phyloP scores from a whole-genome alignment of 768 basidiomycete genomes.

The Mycena olivaceomarginata region DNA sequence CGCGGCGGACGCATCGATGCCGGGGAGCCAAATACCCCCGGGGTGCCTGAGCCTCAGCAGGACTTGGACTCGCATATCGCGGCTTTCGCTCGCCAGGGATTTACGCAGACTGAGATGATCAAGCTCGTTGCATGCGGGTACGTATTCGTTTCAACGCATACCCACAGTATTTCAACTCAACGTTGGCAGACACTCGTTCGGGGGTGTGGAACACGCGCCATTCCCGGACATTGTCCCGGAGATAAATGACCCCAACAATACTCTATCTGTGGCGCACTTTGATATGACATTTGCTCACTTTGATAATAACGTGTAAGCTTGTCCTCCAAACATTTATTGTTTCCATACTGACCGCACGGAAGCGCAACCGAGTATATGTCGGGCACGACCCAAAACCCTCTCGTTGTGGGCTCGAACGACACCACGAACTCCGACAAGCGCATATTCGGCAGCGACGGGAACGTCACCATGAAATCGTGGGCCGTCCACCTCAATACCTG shows the following conservation, averaged over 20 bases:
- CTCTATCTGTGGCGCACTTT: constrained; percentile 18
- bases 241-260: constrained; percentile 20
- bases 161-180: no score
- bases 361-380: constrained; percentile 61
- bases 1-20: constrained; percentile 38
- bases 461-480: background rate
- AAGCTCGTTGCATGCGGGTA: constrained; percentile 30
- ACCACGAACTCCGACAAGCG: constrained; percentile 60
- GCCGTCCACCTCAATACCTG: no score
- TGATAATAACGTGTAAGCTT: constrained; percentile 22
- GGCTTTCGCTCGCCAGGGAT: constrained; percentile 34
- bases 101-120: constrained; percentile 35
- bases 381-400: constrained; percentile 57
- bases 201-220: constrained; percentile 20
- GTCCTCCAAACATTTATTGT: background rate
- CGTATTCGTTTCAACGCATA: no score
- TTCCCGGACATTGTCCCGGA: constrained; percentile 23
- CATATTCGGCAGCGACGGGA: constrained; percentile 51
- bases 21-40: constrained; percentile 14
- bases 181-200: constrained; percentile 15
- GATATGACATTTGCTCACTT: constrained; percentile 13
- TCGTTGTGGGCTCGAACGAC: constrained; percentile 56
- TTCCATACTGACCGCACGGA: background rate
- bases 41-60: constrained; percentile 30
- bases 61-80: constrained; percentile 21